phyloP scores from a whole-genome alignment of 1,284 basidiomycete genomes.

The Puccinia novopanici region DNA sequence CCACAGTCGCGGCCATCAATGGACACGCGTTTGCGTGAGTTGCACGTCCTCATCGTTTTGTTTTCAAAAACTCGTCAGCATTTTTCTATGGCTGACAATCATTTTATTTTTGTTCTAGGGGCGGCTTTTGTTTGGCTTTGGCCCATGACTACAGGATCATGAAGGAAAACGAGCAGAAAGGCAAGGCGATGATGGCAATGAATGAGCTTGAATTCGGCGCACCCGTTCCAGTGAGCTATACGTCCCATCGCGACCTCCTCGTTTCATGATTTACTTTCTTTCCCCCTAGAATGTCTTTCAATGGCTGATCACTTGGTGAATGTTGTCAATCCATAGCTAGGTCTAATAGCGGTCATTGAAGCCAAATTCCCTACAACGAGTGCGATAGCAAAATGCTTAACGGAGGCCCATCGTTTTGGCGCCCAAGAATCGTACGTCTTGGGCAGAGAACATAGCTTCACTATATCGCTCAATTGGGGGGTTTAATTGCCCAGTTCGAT shows the following conservation, averaged over 20 bases:
- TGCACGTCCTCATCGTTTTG: neutral
- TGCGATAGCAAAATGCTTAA: neutral
- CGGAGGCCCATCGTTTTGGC: slow-evolving; percentile 39
- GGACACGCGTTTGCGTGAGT: slow-evolving; percentile 56
- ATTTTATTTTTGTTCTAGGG: slow-evolving; percentile 18
- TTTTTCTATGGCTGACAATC: neutral
- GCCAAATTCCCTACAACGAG: slow-evolving; percentile 38
- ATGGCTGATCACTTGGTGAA: neutral
- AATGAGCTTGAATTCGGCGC: slow-evolving; percentile 53
- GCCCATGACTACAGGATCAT: slow-evolving; percentile 55
- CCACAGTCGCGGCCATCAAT: slow-evolving; percentile 56
- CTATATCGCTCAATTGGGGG: neutral
- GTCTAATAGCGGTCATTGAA: slow-evolving; percentile 29
- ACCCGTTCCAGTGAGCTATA: slow-evolving; percentile 22
- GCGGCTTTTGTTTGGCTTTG: slow-evolving; percentile 55
- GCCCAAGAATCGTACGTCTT: slow-evolving; percentile 36
- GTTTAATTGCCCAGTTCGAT: neutral
- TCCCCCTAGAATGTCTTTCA: neutral
- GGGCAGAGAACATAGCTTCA: neutral
- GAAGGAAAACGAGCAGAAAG: slow-evolving; percentile 53
- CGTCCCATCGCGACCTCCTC: neutral
- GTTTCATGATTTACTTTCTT: neutral
- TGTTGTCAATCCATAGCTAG: slow-evolving; percentile 14
- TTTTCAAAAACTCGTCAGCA: neutral
- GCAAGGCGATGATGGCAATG: slow-evolving; percentile 54